Evolutionary conservation across 345 rosid species (phyloP).

Genomic region (Populus tremula): DNA sequence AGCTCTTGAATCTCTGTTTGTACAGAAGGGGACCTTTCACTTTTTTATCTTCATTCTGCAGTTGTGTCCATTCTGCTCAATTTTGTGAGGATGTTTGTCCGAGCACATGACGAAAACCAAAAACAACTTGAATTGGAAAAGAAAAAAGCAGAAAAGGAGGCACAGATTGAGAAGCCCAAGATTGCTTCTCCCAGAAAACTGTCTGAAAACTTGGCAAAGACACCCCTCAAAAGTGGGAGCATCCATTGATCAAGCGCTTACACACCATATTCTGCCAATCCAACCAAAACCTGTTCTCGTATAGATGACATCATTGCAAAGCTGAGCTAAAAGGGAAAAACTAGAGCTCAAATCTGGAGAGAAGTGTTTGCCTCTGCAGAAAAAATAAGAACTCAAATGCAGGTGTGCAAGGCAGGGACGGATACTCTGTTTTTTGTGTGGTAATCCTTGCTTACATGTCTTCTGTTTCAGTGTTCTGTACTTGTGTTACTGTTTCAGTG

Average conservation of each 20-base stretch:
- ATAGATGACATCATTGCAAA: neutral
- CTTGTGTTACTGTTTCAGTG: neutral
- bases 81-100: slow-evolving; percentile 69
- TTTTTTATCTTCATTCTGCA: slow-evolving; percentile 23
- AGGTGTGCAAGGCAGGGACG: neutral
- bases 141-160: slow-evolving; percentile 53
- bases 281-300: neutral
- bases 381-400: slow-evolving; percentile 3
- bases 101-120: slow-evolving; percentile 73
- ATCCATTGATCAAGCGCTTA: slow-evolving; percentile 9
- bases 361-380: slow-evolving; percentile 8
- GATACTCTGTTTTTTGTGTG: neutral
- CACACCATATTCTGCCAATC: neutral
- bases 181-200: slow-evolving; percentile 22
- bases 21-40: neutral
- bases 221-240: slow-evolving; percentile 7
- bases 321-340: neutral
- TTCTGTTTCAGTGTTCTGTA: neutral
- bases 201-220: slow-evolving; percentile 9
- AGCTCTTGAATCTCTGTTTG: neutral
- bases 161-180: slow-evolving; percentile 46
- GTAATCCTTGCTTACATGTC: neutral
- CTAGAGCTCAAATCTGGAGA: neutral
- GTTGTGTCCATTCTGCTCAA: slow-evolving; percentile 79
- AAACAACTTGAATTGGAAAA: slow-evolving; percentile 64